phyloP scores from a whole-genome alignment of 305 asterid species.

The Solanum hybrid region DNA sequence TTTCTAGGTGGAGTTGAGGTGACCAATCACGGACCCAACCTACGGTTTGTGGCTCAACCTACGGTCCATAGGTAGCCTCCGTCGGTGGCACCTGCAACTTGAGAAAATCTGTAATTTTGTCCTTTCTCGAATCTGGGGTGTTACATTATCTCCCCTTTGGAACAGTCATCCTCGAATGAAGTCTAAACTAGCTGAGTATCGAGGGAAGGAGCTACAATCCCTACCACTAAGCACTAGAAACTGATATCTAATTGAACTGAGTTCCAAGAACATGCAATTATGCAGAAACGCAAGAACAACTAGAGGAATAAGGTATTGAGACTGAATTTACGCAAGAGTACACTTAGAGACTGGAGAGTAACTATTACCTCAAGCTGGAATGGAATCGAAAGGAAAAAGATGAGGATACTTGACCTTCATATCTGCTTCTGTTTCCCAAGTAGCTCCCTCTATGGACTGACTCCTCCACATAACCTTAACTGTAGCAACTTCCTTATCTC shows the following conservation, averaged over 20 bases:
- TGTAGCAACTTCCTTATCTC: background rate
- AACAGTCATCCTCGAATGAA: background rate
- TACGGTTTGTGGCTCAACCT: too few species aligned
- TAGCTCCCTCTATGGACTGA: background rate
- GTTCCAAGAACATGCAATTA: background rate
- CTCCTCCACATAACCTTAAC: background rate
- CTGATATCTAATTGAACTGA: background rate
- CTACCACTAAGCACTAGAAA: background rate
- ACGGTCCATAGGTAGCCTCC: too few species aligned
- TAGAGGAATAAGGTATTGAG: background rate
- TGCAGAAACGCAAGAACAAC: background rate
- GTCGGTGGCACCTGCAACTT: too few species aligned
- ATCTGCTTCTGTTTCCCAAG: background rate
- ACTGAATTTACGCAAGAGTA: background rate
- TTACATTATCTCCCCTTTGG: background rate
- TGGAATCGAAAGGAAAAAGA: background rate
- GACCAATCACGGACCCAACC: too few species aligned
- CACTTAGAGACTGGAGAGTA: background rate
- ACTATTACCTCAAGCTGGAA: background rate
- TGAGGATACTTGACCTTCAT: background rate
- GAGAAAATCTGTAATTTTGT: too few species aligned
- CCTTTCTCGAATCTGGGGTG: too few species aligned
- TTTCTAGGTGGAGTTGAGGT: too few species aligned
- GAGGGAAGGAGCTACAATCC: background rate
- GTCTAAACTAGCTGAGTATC: background rate